Evolutionary conservation across 176 grass and related monocot species (phyloP).

Genomic region (Rhynchospora pubera): DNA sequence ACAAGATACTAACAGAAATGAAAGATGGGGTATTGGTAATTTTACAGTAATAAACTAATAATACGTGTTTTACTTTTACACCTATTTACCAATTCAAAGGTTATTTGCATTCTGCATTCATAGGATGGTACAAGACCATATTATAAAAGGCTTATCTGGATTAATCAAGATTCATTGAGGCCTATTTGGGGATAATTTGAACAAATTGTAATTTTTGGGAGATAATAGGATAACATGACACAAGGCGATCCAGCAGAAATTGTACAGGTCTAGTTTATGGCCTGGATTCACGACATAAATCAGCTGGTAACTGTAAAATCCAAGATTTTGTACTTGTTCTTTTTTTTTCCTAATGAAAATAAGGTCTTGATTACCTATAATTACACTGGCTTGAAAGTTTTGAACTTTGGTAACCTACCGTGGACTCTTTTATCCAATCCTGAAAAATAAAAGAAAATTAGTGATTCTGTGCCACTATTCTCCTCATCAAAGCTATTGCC

Average conservation of each 20-base stretch:
- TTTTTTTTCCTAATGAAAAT: not conserved
- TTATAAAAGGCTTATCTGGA: not conserved
- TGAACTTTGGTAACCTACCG: slow-evolving; percentile 50
- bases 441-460: slow-evolving; percentile 17
- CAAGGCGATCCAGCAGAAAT: not conserved
- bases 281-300: not conserved
- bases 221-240: not conserved
- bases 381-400: slow-evolving; percentile 66
- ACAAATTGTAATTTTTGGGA: not conserved
- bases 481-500: not conserved
- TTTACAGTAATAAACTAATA: not conserved
- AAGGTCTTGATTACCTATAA: slow-evolving; percentile 34
- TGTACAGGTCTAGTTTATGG: not conserved
- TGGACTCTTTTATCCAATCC: slow-evolving; percentile 67
- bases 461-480: not conserved
- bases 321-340: not conserved
- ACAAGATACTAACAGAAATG: not conserved
- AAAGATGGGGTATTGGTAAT: not conserved
- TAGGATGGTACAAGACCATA: not conserved
- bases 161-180: not conserved
- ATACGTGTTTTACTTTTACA: not conserved
- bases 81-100: not conserved
- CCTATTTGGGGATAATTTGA: not conserved
- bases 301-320: not conserved
- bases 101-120: not conserved